Evolutionary conservation across 225 moss, liverwort and hornwort species (phyloP).

Genomic region (Sphagnum contortum): DNA sequence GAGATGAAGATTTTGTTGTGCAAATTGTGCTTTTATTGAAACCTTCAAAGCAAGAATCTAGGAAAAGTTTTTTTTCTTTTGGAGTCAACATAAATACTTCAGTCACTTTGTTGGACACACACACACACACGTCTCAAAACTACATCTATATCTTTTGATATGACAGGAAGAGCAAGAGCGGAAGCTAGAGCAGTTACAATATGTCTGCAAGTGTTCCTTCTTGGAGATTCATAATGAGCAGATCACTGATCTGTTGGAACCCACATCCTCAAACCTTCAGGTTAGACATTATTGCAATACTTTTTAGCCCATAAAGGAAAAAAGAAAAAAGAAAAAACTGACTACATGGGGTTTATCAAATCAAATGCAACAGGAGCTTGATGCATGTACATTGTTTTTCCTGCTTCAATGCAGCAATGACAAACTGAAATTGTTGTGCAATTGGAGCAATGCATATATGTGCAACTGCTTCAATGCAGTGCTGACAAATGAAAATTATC

Average conservation of each 20-base stretch:
- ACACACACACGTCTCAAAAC: too few species aligned
- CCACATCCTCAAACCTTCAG: slow-evolving; percentile 36
- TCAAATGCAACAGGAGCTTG: too few species aligned
- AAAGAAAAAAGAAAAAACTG: too few species aligned
- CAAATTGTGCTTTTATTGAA: too few species aligned
- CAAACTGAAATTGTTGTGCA: neutral
- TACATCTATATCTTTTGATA: neutral
- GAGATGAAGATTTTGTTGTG: too few species aligned
- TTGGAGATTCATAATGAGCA: slow-evolving; percentile 50
- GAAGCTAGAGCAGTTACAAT: slow-evolving; percentile 31
- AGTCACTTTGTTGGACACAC: neutral
- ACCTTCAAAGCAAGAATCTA: too few species aligned
- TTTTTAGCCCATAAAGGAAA: too few species aligned
- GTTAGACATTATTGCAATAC: slow-evolving; percentile 3
- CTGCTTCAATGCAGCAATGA: too few species aligned
- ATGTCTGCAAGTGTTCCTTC: slow-evolving; percentile 50
- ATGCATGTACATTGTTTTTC: too few species aligned
- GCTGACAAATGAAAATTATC: too few species aligned
- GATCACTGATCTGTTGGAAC: slow-evolving; percentile 49
- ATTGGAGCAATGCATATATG: neutral
- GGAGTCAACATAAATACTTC: neutral
- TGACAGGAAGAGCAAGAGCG: slow-evolving; percentile 40
- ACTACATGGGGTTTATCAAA: too few species aligned
- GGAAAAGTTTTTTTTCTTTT: neutral
- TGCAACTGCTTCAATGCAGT: too few species aligned